Conservation (phyloP, 2,329 filamentous ascomycete species). For the Fusarium robinianum region DNA sequence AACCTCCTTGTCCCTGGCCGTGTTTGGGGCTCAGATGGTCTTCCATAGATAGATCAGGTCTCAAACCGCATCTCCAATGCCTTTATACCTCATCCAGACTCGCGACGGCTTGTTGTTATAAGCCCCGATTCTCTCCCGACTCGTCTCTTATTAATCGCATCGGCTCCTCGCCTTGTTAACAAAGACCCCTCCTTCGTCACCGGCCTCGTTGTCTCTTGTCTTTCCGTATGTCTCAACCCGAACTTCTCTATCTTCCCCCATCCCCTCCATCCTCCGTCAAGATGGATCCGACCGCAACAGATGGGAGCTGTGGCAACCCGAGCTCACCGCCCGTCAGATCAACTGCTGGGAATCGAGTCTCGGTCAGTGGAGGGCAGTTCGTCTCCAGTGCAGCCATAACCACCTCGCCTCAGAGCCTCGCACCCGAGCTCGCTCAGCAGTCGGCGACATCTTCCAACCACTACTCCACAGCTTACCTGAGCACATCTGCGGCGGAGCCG, state of each 20-base stretch:
- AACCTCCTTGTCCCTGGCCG: constrained; percentile 36
- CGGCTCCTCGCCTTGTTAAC: constrained; percentile 26
- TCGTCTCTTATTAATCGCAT: constrained; percentile 25
- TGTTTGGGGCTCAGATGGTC: constrained; percentile 38
- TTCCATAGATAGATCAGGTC: constrained; percentile 39
- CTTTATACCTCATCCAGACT: constrained; percentile 30
- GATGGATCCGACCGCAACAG: constrained; percentile 36
- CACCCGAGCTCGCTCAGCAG: constrained; percentile 27
- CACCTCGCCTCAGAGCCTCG: constrained; percentile 31
- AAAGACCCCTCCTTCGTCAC: constrained; percentile 26
- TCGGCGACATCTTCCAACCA: constrained; percentile 31
- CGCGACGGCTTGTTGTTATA: constrained; percentile 31
- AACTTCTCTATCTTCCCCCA: constrained; percentile 35
- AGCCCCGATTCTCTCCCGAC: constrained; percentile 23
- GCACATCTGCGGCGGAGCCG: constrained; percentile 29
- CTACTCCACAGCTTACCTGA: constrained; percentile 31
- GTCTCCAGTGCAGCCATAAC: constrained; percentile 28
- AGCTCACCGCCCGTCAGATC: constrained; percentile 37
- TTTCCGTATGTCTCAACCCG: constrained; percentile 40
- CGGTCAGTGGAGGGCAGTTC: constrained; percentile 28
- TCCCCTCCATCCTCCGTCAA: constrained; percentile 38
- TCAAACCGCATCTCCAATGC: constrained; percentile 30
- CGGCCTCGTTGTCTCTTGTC: constrained; percentile 24
- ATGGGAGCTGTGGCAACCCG: constrained; percentile 35
- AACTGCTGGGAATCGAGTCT: constrained; percentile 29